Evolutionary conservation across 768 basidiomycete species (phyloP).

Genomic region (Tephrocybe rancida): DNA sequence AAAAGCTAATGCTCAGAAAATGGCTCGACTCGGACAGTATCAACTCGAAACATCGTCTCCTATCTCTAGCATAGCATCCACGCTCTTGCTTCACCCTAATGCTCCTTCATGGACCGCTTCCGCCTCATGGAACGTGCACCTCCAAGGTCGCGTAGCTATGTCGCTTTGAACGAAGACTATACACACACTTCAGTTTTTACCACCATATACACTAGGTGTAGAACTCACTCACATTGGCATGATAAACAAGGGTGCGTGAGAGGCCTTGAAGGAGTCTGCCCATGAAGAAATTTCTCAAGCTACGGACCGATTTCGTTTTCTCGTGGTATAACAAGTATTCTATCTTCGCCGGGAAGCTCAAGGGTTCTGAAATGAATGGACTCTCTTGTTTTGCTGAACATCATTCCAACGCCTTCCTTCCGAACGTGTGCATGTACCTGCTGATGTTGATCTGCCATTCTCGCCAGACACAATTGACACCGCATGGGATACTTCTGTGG

Average conservation of each 20-base stretch:
- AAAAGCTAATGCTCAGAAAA: neutral
- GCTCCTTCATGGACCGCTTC: neutral
- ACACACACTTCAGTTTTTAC: neutral
- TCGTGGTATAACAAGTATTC: conserved; percentile 14
- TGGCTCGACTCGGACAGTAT: neutral
- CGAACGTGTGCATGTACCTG: neutral
- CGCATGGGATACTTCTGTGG: neutral
- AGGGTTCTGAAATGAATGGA: conserved; percentile 2
- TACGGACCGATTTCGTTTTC: neutral
- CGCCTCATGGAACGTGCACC: neutral
- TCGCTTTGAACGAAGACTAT: neutral
- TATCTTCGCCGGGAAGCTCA: neutral
- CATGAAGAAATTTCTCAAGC: neutral
- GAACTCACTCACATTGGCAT: neutral
- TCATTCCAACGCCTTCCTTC: neutral
- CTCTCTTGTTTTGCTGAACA: neutral
- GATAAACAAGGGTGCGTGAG: neutral
- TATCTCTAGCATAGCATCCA: neutral
- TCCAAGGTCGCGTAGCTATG: neutral
- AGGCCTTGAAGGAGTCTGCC: neutral
- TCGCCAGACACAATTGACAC: neutral
- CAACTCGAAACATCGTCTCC: neutral
- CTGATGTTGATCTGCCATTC: neutral
- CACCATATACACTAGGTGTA: neutral
- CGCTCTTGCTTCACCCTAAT: neutral